Base-by-base conservation (phyloP, 108 stramenopile genomes). In the Seminavis robusta region DNA sequence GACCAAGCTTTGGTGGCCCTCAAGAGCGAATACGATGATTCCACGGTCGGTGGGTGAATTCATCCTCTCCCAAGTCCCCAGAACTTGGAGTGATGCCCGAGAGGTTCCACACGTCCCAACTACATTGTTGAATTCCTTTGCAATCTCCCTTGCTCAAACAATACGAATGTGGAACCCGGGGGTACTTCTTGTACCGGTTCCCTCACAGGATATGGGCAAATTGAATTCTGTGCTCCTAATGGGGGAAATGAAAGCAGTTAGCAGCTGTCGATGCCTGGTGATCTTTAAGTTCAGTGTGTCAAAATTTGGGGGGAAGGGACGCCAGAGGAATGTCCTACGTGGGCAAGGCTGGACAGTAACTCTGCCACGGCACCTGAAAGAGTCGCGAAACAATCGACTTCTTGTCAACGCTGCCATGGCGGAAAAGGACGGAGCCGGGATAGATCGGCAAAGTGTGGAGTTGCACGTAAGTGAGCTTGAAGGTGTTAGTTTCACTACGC, bases 371-470 rank as follows among this genome's bases (percentile, higher is more conserved):
- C 47, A 57, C 4, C n/a, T 39, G 20, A 33, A 48, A 44, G 24
- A 21, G 25, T 31, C 29, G 1, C 28, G 59, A 38, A n/a, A 43
- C 6, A 34, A 20, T 0, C 45, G 21, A 3, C 20, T 7, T 42
- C 4, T 42, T 9, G 4, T 7, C 21, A 17, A 21, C 17, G 9
- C 41, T n/a, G 3, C 9, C 17, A 42, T 59, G 1, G 27, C 21
- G 17, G 70, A 64, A 59, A 63, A 56, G 20, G 71, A 73, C 50
- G 36, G 64, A 13, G 44, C 60, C 16, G 71, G 52, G 28, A 54
- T 73, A 53, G 64, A 65, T 37, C 61, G 52, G 33, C 47, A 65
- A 3, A 4, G 33, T 16, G 23, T 33, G 19, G 59, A 65, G 19
- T 21, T 61, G 17, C 52, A 65, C 16, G 59, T 65, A 56, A 65